These are phyloP conservation scores for Aurinia saxatilis DNA, from an alignment of 345 rosid genomes.

Conservation along the genomic window DNA sequence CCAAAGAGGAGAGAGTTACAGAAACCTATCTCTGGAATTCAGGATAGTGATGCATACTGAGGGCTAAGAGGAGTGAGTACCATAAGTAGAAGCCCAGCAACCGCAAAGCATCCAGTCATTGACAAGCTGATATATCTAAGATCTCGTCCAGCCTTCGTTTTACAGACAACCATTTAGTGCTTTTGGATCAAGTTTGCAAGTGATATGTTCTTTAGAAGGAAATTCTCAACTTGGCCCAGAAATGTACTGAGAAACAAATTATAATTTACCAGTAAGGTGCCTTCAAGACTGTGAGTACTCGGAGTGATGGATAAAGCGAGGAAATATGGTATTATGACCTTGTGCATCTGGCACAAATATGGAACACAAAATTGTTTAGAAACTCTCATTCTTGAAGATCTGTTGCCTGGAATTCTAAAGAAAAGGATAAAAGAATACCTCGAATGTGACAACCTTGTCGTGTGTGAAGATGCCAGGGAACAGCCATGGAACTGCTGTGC, in stretches of 20 bases:
- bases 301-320: constrained; percentile 61
- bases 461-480: constrained; percentile 68
- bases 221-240: background rate
- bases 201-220: background rate
- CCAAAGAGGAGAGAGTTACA: background rate
- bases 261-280: constrained; percentile 63
- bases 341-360: constrained; percentile 72
- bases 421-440: constrained; percentile 35
- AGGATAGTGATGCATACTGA: background rate
- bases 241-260: background rate
- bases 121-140: constrained; percentile 65
- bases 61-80: constrained; percentile 29
- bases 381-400: background rate
- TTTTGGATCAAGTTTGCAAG: background rate
- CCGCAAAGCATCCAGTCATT: constrained; percentile 57
- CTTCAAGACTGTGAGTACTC: constrained; percentile 73
- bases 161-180: background rate
- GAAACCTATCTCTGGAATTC: background rate
- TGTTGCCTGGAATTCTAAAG: background rate
- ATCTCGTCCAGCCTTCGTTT: constrained; percentile 75
- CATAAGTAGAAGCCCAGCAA: constrained; percentile 48
- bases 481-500: constrained; percentile 60
- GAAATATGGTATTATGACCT: constrained; percentile 58
- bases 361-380: background rate
- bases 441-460: constrained; percentile 46